Base-by-base conservation (phyloP, 2,329 filamentous ascomycete genomes). In the Trichophyton benhamiae region DNA sequence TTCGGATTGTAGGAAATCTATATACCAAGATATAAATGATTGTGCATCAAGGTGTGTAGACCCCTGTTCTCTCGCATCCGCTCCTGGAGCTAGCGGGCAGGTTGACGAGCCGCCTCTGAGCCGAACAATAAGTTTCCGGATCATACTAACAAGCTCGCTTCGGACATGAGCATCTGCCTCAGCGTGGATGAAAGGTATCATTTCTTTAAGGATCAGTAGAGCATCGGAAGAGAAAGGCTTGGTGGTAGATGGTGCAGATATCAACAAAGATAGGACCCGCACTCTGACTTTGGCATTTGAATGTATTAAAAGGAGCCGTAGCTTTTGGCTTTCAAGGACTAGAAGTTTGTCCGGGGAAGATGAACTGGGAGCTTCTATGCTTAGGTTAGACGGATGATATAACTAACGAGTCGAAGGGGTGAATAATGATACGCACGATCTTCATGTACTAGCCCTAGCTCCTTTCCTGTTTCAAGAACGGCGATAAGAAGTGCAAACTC, bases 91-190 rank as follows among this genome's bases (percentile, higher is more conserved):
- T 25, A 4, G 13, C n/a, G 22, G 41, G 27, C 8, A 25, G 15
- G 22, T 15, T 2, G 61, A 46, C 22, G 63, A 83, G 8, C 86
- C 82, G 25, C 85, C 85, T 65, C 87, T 82, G 3, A 95, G 77
- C 49, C 91, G 85, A 67, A 87, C 86, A 62, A 91, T 83, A 71
- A 97, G 83, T 67, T 86, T 85, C 64, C 89, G 86, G 1, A 87
- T 84, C 64, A 88, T 82, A 25, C 85, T 84, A 27, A 92, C 79
- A 1, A 95, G 80, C 66, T 95, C 89, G 62, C 91, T 87, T 61
- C 94, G 84, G 66, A 91, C 87, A 67, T 92, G 90, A 4, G 92
- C 86, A 70, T 96, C 91, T 0, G 88, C 85, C 65, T 96, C 91
- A 2, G 89, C 84, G 70, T 95, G 87, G 65, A 92, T 84, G 15